Base-by-base conservation (phyloP, 345 rosid genomes). In the Populus euphratica region DNA sequence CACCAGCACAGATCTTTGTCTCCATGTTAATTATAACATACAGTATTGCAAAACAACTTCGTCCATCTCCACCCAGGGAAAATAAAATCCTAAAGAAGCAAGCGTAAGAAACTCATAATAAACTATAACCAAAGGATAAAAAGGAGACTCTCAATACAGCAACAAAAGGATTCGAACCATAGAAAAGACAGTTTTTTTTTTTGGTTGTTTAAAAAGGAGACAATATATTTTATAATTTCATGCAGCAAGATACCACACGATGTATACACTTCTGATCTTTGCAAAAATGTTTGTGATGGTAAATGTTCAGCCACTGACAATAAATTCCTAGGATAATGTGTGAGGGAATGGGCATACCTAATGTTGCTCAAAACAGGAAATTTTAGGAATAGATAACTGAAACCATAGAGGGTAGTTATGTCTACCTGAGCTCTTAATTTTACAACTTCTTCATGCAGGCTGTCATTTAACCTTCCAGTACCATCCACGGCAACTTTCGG, bases 381-480 rank as follows among this genome's bases (percentile, higher is more conserved):
- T 44, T 29, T 61, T 75, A 17, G 1, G 38, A 76, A 68, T 25
- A 49, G 72, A 33, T 50, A 18, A 47, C n/a, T 74, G n/a, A 41
- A 43, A 27, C 39, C 7, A 76, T 52, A 13, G 7, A 38, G 13
- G 54, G 23, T 8, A 27, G 31, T 62, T 8, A 17, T 11, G 44
- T 23, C 20, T 76, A 90, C 97, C 93, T 89, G 92, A 76, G 91
- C 83, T 79, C 85, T 90, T 82, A 90, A 85, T 82, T 88, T 70
- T 82, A 78, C 73, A 73, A 88, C 85, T 70, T 90, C 94, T 75
- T 84, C 86, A 66, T 74, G 76, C 47, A 81, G 76, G 72, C 80
- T 80, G 36, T 84, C 86, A 78, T 80, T 80, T 35, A 87, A 74
- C 77, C 77, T 85, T 83, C 86, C 88, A 39, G 91, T 75, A 66